These are phyloP conservation scores for Oxyria digyna DNA, from an alignment of 148 eudicot genomes.

Conservation along the genomic window DNA sequence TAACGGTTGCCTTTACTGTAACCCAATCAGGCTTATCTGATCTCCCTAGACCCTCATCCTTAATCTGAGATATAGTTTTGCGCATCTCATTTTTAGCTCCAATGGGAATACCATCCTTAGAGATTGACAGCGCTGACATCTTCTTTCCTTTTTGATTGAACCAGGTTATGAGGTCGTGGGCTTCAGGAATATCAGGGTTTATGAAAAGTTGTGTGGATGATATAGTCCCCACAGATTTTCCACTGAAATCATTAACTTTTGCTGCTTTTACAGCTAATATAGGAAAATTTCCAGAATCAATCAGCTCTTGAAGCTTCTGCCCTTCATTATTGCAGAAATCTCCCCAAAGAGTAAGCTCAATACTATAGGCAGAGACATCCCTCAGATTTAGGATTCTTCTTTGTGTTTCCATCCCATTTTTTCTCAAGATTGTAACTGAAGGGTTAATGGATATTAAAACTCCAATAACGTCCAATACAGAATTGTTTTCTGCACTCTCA, in stretches of 20 bases:
- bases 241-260: conserved; percentile 83
- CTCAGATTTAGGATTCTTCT: conserved; percentile 65
- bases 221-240: conserved; percentile 80
- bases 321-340: conserved; percentile 96
- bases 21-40: conserved; percentile 91
- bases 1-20: conserved; percentile 56
- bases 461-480: conserved; percentile 80
- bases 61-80: conserved; percentile 71
- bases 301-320: conserved; percentile 65
- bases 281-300: conserved; percentile 64
- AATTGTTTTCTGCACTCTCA: conserved; percentile 67
- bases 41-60: conserved; percentile 84
- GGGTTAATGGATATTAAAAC: conserved; percentile 67
- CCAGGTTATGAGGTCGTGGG: conserved; percentile 49
- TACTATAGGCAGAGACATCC: conserved; percentile 69
- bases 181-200: conserved; percentile 75
- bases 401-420: conserved; percentile 99
- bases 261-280: conserved; percentile 87
- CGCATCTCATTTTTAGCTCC: conserved; percentile 65
- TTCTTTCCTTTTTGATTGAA: conserved; percentile 64
- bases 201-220: conserved; percentile 74
- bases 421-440: conserved; percentile 76
- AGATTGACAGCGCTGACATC: conserved; percentile 52
- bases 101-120: conserved; percentile 56
- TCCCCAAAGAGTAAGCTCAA: conserved; percentile 97